phyloP scores from a whole-genome alignment of 2,329 filamentous ascomycete genomes.

The Neofusicoccum umdonicola region DNA sequence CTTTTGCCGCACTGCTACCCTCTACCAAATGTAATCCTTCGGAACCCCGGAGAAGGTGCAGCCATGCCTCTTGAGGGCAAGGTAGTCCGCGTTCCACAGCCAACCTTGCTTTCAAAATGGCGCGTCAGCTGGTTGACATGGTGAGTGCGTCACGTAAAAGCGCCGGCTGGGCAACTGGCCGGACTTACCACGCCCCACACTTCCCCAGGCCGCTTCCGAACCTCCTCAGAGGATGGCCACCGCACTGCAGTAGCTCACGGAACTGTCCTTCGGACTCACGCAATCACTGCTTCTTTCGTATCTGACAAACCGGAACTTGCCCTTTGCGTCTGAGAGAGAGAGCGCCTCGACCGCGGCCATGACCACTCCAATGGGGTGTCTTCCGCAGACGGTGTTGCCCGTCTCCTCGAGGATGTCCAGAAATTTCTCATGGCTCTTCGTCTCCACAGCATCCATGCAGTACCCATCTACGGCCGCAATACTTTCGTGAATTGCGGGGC shows the following conservation, averaged over 20 bases:
- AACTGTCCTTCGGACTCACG: constrained; percentile 66
- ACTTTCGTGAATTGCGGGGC: constrained; percentile 72
- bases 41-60: neutral
- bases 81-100: neutral
- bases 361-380: constrained; percentile 89
- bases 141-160: neutral
- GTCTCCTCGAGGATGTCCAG: constrained; percentile 67
- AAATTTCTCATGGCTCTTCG: constrained; percentile 70
- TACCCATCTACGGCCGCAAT: constrained; percentile 77
- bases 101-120: neutral
- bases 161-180: neutral
- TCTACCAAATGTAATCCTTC: neutral
- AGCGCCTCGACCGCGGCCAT: constrained; percentile 82
- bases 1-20: neutral
- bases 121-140: neutral
- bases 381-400: constrained; percentile 87
- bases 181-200: constrained; percentile 6
- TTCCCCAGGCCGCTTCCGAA: neutral
- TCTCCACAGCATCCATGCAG: constrained; percentile 81
- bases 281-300: constrained; percentile 86
- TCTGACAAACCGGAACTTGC: constrained; percentile 72
- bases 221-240: constrained; percentile 68
- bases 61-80: neutral
- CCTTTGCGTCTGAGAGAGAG: constrained; percentile 36
- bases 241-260: constrained; percentile 92